Evolutionary conservation across 805 yeast genomes (phyloP), one percentile per base, ranked within the genome.

Genomic region (Schwanniomyces polymorphus): DNA sequence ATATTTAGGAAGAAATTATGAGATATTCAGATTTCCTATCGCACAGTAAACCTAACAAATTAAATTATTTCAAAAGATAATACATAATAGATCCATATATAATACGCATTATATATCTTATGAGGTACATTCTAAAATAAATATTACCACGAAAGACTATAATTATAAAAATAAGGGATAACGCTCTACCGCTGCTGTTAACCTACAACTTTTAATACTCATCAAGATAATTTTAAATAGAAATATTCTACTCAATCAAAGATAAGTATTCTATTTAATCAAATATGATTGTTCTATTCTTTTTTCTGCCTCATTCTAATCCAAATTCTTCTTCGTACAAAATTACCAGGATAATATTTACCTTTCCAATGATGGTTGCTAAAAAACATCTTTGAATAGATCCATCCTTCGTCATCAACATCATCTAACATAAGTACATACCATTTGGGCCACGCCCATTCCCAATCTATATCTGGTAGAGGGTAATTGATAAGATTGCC

Each of bases 371-470:
- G 53, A 40, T 63, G 59, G 17, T 78, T 66, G 8, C 68, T 61
- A 56, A 77, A 78, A 49, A 84, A 78, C 21, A 74, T 54, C 65
- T 79, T 69, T 47, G 86, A 74, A 58, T 88, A 88, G 27, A 76
- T 61, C 96, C 96, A 88, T n/a, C 96, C 96, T 57, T 85, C 87
- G 56, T 86, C 91, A 61, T 88, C 96, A 17, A 81, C 86, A 57
- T 86, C 90, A 35, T 70, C 67, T 38, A 73, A 62, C 92, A 88
- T 85, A 48, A 84, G 74, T 2, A 86, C 84, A 55, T 82, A 84
- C 95, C 95, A 88, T 45, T 74, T 70, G 11, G 72, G 72, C 90
- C 91, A 85, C 8, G 60, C 60, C 91, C 91, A 85, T 45, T 63
- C 58, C 91, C 90, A 85, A 38, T 72, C 64, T 18, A 78, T 68